Conservation (phyloP, 805 yeast genomes). For the Saitoella complicata region DNA sequence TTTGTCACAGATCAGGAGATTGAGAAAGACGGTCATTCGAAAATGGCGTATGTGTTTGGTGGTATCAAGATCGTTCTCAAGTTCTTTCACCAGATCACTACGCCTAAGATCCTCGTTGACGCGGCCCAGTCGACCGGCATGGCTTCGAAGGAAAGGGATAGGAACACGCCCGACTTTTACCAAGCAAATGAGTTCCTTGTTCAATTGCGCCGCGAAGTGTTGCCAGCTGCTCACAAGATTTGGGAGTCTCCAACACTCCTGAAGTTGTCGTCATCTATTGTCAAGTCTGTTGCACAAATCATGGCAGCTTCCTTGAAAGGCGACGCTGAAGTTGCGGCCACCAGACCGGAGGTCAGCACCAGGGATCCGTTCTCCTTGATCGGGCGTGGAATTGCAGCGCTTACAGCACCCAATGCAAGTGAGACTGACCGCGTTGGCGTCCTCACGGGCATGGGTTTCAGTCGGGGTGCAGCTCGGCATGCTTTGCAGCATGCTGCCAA, state of each 20-base stretch:
- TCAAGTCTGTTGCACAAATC: conserved; percentile 6
- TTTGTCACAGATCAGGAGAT: not conserved
- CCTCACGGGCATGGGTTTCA: too few relatives aligned
- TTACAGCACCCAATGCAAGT: too few relatives aligned
- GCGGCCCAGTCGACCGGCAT: conserved; percentile 15
- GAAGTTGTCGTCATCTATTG: conserved; percentile 5
- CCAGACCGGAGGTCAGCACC: too few relatives aligned
- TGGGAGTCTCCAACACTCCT: conserved; percentile 8
- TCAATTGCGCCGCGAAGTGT: conserved; percentile 17
- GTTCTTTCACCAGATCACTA: conserved; percentile 14
- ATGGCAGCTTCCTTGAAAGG: conserved; percentile 7
- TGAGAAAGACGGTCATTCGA: not conserved
- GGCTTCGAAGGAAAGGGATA: conserved; percentile 13
- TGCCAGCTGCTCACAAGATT: conserved; percentile 8
- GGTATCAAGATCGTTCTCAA: conserved; percentile 11
- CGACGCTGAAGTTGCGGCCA: conserved; percentile 8
- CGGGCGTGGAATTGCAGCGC: too few relatives aligned
- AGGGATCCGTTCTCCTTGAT: too few relatives aligned
- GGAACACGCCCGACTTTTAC: conserved; percentile 15
- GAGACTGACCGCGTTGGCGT: too few relatives aligned
- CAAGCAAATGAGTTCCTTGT: conserved; percentile 18
- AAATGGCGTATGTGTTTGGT: conserved; percentile 3
- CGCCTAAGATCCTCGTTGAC: conserved; percentile 13
- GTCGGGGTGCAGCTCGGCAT: too few relatives aligned
- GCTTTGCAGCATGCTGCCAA: too few relatives aligned